Evolutionary conservation across 192 early-diverging fungal species (phyloP), one percentile per base, ranked within the genome.

Genomic region (Chytriomyces confervae): DNA sequence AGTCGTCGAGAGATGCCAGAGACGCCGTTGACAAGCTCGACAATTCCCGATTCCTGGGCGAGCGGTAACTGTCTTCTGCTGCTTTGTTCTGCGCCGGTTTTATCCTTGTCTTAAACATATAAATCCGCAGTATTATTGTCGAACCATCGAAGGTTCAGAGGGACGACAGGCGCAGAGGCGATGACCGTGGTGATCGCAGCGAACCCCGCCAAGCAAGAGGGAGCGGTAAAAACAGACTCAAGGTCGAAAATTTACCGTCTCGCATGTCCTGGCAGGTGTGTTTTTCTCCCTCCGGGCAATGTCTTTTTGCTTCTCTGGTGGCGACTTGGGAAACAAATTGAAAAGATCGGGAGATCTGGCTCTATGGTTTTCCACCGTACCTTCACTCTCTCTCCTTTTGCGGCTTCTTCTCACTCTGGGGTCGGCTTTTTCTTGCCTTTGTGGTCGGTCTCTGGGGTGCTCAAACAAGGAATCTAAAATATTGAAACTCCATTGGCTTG

Each of bases 21-120:
- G 95, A 97, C 86, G 95, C 93, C 36, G 93, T 98, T 68, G 88
- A 95, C 61, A 89, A 93, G 67, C 88, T 94, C 79, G 89, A 97
- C 77, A 93, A 90, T 76, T 91, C 88, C 53, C 83, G 89, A 45
- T 98, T 95, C 69, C 82, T 94, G 78, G 94, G 94, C 44, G 93
- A 96, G 81, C 89, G 94, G 94, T 93, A 86, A 24, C 10, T 11
- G 50, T 36, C 36, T 36, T 36, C 20, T 66, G 64, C 64, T 66
- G n/a, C 20, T 27, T 66, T 29, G 0, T 29, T 23, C 57, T n/a
- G 1, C 36, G 3, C 36, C 36, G 36, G 36, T 36, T 36, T 36
- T 4, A 36, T 36, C 36, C 36, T 36, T 36, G 36, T 36, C 36
- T 36, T 36, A 36, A 1, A 36, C 36, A n/a, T 57, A 3, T 24